Evolutionary conservation across 1,139 yeast genomes (phyloP).

Genomic region (Debaryomyces sp.): DNA sequence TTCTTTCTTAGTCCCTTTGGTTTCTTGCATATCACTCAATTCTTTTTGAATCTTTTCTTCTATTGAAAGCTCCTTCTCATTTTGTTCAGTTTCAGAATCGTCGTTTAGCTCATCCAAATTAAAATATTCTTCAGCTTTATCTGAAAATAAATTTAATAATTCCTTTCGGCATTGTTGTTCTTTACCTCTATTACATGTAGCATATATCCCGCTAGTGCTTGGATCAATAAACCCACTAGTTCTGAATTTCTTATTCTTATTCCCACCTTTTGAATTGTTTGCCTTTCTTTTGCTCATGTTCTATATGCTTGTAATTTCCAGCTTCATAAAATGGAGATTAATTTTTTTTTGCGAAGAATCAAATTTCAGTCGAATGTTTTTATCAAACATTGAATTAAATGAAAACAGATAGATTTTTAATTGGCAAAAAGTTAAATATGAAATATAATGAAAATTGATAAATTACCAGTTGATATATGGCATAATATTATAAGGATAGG

Average conservation of each 20-base stretch:
- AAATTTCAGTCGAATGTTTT: not conserved
- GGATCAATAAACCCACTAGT: constrained; percentile 67
- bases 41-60: constrained; percentile 80
- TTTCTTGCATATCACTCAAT: constrained; percentile 56
- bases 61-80: constrained; percentile 50
- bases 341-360: not conserved
- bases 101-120: constrained; percentile 34
- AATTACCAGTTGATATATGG: constrained; percentile 23
- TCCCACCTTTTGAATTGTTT: constrained; percentile 16
- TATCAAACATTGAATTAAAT: not conserved
- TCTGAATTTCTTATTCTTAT: constrained; percentile 44
- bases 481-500: constrained; percentile 12
- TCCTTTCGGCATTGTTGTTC: constrained; percentile 79
- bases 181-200: constrained; percentile 79
- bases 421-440: not conserved
- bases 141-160: constrained; percentile 58
- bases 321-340: not conserved
- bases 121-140: constrained; percentile 57
- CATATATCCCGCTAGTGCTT: constrained; percentile 80
- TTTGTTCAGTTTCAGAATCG: constrained; percentile 31
- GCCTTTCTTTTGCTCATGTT: constrained; percentile 29
- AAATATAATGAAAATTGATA: constrained; percentile 8
- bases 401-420: not conserved
- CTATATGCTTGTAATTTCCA: not conserved
- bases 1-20: constrained; percentile 43